Conservation (phyloP, 495 filamentous ascomycete species). For the Penicillium desertorum region DNA sequence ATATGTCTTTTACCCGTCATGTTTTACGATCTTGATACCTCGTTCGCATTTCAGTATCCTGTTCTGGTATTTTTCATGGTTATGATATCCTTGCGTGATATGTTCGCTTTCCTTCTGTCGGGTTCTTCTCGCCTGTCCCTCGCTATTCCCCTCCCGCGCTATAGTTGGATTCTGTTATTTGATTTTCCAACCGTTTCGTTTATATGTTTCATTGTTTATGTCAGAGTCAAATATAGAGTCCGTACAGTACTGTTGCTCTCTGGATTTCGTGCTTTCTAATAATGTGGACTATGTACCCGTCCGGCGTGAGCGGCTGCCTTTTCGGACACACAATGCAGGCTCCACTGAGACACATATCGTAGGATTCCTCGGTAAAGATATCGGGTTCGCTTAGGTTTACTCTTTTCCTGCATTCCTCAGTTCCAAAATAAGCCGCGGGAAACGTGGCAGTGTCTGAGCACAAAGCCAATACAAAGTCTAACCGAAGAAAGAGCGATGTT, state of each 20-base stretch:
- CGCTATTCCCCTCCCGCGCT: neutral
- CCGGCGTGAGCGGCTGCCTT: neutral
- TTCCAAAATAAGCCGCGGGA: slow-evolving; percentile 5
- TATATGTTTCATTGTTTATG: neutral
- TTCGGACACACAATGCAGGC: neutral
- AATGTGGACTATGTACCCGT: neutral
- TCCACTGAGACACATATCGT: neutral
- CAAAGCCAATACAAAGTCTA: neutral
- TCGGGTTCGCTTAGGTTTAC: slow-evolving; percentile 3
- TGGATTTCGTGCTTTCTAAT: neutral
- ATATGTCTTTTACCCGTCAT: slow-evolving; percentile 9
- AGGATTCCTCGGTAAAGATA: slow-evolving; percentile 1
- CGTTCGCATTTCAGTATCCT: slow-evolving; percentile 11
- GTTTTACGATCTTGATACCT: slow-evolving; percentile 32
- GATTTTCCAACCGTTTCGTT: neutral
- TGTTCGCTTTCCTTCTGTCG: neutral
- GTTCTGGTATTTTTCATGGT: slow-evolving; percentile 6
- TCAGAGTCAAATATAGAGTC: neutral
- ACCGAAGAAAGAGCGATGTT: neutral
- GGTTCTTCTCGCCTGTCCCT: neutral
- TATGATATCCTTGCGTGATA: slow-evolving; percentile 11
- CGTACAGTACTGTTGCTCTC: neutral
- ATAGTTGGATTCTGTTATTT: neutral
- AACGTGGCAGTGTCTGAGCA: slow-evolving; percentile 21
- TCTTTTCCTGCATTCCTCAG: slow-evolving; percentile 14